These are phyloP conservation scores for Iberis pinnata DNA, from an alignment of 345 rosid genomes.

Conservation along the genomic window DNA sequence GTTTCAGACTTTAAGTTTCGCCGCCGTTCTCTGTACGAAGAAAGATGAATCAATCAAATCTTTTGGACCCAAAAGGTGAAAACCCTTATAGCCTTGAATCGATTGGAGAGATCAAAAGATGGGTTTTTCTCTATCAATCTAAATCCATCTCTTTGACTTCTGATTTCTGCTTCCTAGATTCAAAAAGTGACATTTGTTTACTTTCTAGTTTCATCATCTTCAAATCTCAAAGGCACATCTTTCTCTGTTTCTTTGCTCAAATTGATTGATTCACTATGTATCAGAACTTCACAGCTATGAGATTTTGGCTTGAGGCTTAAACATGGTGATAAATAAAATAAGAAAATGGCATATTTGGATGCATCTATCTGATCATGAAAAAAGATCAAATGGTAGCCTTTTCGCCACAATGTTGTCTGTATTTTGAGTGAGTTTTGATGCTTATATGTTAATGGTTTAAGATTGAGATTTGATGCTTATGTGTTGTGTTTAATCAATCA, in stretches of 20 bases:
- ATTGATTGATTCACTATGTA: slow-evolving; percentile 18
- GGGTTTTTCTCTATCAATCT: not conserved
- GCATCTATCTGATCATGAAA: slow-evolving; percentile 23
- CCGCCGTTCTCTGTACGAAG: slow-evolving; percentile 8
- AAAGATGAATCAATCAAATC: slow-evolving; percentile 2
- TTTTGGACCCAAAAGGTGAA: too few relatives aligned
- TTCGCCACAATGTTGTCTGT: slow-evolving; percentile 12
- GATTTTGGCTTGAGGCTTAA: slow-evolving; percentile 27
- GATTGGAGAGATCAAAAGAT: not conserved
- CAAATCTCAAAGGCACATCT: not conserved
- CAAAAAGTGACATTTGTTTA: not conserved
- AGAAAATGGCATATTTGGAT: not conserved
- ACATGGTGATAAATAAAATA: slow-evolving; percentile 17
- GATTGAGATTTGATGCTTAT: not conserved
- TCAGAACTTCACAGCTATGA: slow-evolving; percentile 32
- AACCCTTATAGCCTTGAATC: too few relatives aligned
- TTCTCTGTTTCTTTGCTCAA: not conserved
- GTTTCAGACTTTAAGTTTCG: too few relatives aligned
- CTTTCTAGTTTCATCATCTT: not conserved
- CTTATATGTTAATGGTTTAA: not conserved
- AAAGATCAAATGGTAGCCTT: slow-evolving; percentile 21
- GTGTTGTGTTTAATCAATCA: slow-evolving; percentile 1
- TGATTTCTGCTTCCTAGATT: not conserved
- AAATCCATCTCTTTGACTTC: not conserved
- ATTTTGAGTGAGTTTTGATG: not conserved